phyloP scores from a whole-genome alignment of 305 asterid genomes.

The Fraxinus sp. region DNA sequence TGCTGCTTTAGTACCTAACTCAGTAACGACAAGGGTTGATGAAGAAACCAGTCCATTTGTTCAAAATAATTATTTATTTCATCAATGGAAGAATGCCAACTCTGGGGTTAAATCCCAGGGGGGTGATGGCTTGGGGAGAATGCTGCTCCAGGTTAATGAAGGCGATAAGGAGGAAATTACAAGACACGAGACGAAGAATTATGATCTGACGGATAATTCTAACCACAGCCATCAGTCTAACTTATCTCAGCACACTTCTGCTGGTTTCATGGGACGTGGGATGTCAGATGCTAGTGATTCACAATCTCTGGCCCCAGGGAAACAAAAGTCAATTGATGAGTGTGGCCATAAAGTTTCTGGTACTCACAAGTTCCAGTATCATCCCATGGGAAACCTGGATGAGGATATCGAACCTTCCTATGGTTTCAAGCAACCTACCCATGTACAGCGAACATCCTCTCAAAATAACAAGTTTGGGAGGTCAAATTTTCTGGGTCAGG shows the following conservation, averaged over 20 bases:
- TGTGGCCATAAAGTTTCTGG: conserved; percentile 45
- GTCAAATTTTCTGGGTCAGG: conserved; percentile 51
- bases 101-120: conserved; percentile 42
- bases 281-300: conserved; percentile 55
- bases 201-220: conserved; percentile 56
- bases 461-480: conserved; percentile 47
- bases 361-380: conserved; percentile 72
- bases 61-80: conserved; percentile 42
- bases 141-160: conserved; percentile 40
- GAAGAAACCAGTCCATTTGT: conserved; percentile 46
- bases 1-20: conserved; percentile 39
- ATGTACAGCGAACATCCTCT: conserved; percentile 37
- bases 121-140: conserved; percentile 45
- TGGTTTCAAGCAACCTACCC: conserved; percentile 49
- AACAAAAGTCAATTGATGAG: conserved; percentile 55
- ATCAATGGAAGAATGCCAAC: conserved; percentile 60
- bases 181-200: conserved; percentile 47
- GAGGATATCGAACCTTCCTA: conserved; percentile 45
- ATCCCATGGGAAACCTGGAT: conserved; percentile 84
- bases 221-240: conserved; percentile 62
- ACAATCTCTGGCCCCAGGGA: conserved; percentile 50
- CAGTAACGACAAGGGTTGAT: conserved; percentile 36
- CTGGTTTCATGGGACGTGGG: conserved; percentile 57
- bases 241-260: conserved; percentile 59
- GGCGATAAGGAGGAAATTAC: conserved; percentile 36